Base-by-base conservation (phyloP, 441 rosid species). In the Capsella rubella region DNA sequence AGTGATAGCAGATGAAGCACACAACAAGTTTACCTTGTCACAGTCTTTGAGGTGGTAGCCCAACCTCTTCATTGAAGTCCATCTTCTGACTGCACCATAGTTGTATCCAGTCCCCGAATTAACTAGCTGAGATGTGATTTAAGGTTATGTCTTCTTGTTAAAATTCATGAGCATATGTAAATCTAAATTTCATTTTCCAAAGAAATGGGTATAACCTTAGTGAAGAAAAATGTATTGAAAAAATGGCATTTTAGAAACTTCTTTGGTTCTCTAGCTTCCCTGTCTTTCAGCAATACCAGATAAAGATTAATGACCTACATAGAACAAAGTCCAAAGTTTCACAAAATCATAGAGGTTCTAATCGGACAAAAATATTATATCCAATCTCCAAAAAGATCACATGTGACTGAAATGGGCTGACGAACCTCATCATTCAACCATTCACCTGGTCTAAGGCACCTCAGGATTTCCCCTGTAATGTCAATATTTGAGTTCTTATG, bases 341-440 rank as follows among this genome's bases (percentile, higher is more conserved):
- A 69, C 28, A 21, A 40, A 58, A 73, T 54, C 65, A 60, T 37
- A 52, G 12, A 60, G 32, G n/a, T 14, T 40, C 45, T 16, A 34
- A 35, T 7, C 14, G 12, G 66, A 76, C 8, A 62, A 31, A 14
- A 71, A 2, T 14, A 52, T 11, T 46, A 27, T 5, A 43, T 35
- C 18, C 37, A 27, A 13, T 25, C 31, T 53, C 43, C 25, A 25
- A 8, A 45, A 57, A 49, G 54, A 70, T 27, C 39, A 59, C 1
- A 35, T 32, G 69, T 58, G 35, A 42, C 34, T 49, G 8, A 57
- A 21, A 50, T 57, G 43, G 13, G 3, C 61, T 45, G 16, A 60
- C 77, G 43, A 71, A 91, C 98, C 99, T 95, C 99, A 81, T 95
- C 98, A 75, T 95, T 95, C 84, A 95, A 82, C 99, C 98, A 95